phyloP scores from a whole-genome alignment of 495 filamentous ascomycete genomes.

The Bathelium albidoporum region DNA sequence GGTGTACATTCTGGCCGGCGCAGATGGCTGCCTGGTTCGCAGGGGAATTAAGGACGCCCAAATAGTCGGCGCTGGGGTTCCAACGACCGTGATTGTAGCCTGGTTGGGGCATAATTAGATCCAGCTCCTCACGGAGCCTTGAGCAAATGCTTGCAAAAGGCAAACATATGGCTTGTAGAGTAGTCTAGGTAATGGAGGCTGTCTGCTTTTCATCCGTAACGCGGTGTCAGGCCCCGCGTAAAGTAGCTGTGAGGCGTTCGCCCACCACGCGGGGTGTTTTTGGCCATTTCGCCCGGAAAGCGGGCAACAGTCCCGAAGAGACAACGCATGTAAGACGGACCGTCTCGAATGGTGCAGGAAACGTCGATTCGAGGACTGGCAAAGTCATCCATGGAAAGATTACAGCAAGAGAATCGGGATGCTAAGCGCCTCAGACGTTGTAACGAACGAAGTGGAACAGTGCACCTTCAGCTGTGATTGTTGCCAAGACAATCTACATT shows the following conservation, averaged over 20 bases:
- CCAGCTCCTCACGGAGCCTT: background rate
- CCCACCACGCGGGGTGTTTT: background rate
- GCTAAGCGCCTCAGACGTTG: no score
- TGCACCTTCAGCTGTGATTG: no score
- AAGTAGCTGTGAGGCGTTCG: background rate
- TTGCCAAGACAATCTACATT: no score
- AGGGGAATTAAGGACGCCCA: no score
- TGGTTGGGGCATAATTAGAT: no score
- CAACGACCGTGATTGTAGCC: no score
- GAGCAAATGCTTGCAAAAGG: background rate
- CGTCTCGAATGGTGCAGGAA: background rate
- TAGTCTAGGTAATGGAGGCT: background rate
- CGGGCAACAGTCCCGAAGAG: background rate
- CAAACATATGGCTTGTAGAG: background rate
- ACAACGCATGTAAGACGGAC: background rate
- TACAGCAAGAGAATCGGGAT: no score
- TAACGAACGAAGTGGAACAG: no score
- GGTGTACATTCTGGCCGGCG: background rate
- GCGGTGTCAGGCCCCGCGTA: background rate
- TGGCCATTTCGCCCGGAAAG: background rate
- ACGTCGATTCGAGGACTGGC: no score
- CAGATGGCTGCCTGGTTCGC: background rate
- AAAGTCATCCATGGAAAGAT: no score
- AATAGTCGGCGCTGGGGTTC: no score
- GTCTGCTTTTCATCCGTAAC: background rate